Evolutionary conservation across 768 basidiomycete species (phyloP), one percentile per base, ranked within the genome.

Genomic region (Lyophyllum shimeji): DNA sequence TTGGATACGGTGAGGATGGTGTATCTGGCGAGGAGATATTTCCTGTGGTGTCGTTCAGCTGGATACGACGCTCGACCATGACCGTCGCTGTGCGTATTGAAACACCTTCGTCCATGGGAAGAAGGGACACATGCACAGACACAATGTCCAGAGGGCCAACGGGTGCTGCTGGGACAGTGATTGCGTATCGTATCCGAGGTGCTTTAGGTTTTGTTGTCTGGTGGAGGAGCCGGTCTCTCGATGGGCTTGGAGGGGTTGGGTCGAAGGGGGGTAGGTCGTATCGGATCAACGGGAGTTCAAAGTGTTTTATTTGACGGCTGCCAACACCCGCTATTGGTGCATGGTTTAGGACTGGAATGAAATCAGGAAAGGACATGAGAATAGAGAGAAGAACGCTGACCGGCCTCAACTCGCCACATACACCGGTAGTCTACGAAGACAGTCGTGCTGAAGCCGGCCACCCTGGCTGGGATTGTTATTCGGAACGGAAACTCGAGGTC

Each of bases 351-450:
- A 87, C 90, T 90, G 60, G 46, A 54, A 46, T 15, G 49, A 46
- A 57, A 25, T 69, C 60, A 67, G 63, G 50, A 50, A 27, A 53
- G 44, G 45, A 52, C 12, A 62, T 21, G 49, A 23, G 39, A 56
- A 34, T 46, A 56, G 52, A 61, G 56, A 53, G 31, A 43, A 53
- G 23, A 58, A 45, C 13, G 77, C 85, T 60, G 60, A 85, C 90
- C 80, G 59, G 91, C 91, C 74, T 94, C 92, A 54, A 94, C 76
- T 51, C 90, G 79, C 92, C 92, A 94, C 66, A 82, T 82, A 65
- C 89, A 84, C 43, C 86, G 80, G 69, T 91, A 94, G 63, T 86
- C 87, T 61, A 87, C 87, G 63, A 85, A 90, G 57, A 83, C 77
- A 13, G 86, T 81, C 46, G 86, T 85, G 68, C 86, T 87, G 63